Conservation (phyloP, 768 basidiomycete genomes). For the Amanita fuliginea region DNA sequence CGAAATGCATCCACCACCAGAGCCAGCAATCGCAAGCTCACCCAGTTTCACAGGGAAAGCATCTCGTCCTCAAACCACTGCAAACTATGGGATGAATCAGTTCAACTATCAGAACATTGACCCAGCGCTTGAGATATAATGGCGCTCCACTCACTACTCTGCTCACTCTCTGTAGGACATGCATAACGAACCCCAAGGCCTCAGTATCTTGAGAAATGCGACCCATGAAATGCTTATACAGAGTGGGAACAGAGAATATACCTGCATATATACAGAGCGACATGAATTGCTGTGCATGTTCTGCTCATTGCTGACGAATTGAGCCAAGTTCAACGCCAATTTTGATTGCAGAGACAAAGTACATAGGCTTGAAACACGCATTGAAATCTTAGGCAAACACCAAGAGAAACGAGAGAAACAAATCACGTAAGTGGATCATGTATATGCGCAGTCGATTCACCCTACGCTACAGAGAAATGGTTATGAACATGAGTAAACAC, state of each 20-base stretch:
- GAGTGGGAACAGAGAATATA: neutral
- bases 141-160: neutral
- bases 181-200: neutral
- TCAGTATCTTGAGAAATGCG: neutral
- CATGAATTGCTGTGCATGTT: neutral
- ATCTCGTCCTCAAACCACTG: neutral
- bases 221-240: neutral
- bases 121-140: neutral
- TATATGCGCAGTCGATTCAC: neutral
- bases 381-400: neutral
- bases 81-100: neutral
- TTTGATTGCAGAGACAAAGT: neutral
- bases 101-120: neutral
- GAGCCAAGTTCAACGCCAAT: neutral
- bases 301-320: neutral
- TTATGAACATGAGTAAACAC: neutral
- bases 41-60: neutral
- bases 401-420: conserved; percentile 1
- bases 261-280: neutral
- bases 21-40: neutral
- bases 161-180: neutral
- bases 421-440: neutral
- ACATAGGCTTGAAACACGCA: neutral
- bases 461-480: neutral
- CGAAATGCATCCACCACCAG: neutral